These are phyloP conservation scores for Entomortierella parvispora DNA, from an alignment of 192 early-diverging fungal genomes.

Conservation along the genomic window DNA sequence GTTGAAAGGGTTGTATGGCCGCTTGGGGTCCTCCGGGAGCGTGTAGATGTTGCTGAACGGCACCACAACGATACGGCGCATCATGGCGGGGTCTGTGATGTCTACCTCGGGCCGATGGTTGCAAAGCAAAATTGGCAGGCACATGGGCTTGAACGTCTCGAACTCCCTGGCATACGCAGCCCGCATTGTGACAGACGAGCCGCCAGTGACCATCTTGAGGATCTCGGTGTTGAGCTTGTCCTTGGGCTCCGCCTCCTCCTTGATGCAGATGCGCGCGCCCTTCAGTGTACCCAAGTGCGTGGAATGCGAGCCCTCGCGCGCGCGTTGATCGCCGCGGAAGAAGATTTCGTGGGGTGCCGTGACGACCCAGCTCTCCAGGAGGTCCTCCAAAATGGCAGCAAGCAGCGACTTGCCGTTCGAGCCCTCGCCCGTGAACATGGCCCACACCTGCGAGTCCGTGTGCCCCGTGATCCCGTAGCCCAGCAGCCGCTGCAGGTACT, in stretches of 20 bases:
- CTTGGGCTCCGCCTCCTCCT: conserved; percentile 9
- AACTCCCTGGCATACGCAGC: neutral
- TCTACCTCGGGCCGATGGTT: conserved; percentile 5
- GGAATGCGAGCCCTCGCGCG: conserved; percentile 10
- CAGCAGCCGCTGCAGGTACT: conserved; percentile 4
- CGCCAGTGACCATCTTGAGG: neutral
- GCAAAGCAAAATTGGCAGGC: conserved; percentile 2
- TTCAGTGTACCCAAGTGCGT: neutral
- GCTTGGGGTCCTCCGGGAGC: no score
- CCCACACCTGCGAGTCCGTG: neutral
- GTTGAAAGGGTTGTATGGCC: no score
- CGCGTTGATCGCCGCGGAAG: conserved; percentile 3
- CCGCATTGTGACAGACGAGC: conserved; percentile 2
- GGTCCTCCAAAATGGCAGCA: neutral
- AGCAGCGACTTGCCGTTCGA: conserved; percentile 11
- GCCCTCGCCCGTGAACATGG: conserved; percentile 6
- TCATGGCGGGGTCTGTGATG: conserved; percentile 1
- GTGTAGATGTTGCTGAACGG: conserved; percentile 1
- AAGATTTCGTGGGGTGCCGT: conserved; percentile 1
- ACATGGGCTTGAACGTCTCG: neutral
- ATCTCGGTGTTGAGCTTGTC: conserved; percentile 4
- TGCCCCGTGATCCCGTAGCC: conserved; percentile 1
- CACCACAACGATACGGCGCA: conserved; percentile 10
- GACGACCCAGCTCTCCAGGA: conserved; percentile 5
- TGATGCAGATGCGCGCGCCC: conserved; percentile 7